Base-by-base conservation (phyloP, 345 rosid species). In the Hypericum androsaemum region DNA sequence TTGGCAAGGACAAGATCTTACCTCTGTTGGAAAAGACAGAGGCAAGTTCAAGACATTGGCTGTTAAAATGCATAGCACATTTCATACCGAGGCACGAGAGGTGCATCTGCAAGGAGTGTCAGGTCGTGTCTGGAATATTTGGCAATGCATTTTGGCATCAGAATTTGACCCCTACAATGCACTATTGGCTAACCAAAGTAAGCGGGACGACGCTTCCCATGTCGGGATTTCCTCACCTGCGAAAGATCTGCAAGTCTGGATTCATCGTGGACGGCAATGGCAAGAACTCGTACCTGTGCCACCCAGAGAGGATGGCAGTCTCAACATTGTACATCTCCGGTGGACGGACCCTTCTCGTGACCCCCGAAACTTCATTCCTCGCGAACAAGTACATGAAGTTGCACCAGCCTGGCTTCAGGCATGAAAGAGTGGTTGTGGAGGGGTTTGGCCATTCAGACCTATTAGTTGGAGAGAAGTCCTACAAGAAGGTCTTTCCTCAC, bases 121-220 rank as follows among this genome's bases (percentile, higher is more conserved):
- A 76, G 55, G 58, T 66, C 10, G 52, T 69, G 37, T 72, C 75
- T 37, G 77, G 75, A 44, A 69, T 76, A 57, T 76, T 76, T 59
- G 77, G 77, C 39, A 76, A 69, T n/a, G 1, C 64, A 54, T 76
- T 66, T 63, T 72, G 73, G 75, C 80, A 69, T 44, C 68, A 69
- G 58, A 76, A 76, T 12, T 0, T 76, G 10, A 72, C 57, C 45
- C 66, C 68, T 5, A 14, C 64, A 1, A 14, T 69, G 69, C 77
- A 76, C 62, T 44, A 58, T 1, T 69, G 77, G 80, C 58, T 72
- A 54, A 66, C 51, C 55, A 60, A 44, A 50, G 53, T 58, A 44
- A 66, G 53, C 59, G 8, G 58, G 9, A 69, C 59, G 37, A 56
- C 5, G 44, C 70, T 76, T 50, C 77, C 77, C 15, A 63, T 69